Evolutionary conservation across 2,329 filamentous ascomycete species (phyloP).

Genomic region (Pyrenophora seminiperda): DNA sequence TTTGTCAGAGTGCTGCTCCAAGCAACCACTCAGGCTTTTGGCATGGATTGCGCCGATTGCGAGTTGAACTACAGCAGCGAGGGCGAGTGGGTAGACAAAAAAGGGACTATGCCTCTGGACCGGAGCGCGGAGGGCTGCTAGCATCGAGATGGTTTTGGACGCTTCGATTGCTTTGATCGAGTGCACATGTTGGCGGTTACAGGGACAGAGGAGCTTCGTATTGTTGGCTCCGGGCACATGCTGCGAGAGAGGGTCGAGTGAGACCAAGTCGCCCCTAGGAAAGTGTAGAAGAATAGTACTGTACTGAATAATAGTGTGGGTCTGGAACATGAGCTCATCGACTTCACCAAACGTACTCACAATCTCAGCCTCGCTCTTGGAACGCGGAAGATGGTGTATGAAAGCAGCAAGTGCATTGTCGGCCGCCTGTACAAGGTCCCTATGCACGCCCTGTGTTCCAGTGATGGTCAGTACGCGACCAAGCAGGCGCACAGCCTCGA

Average conservation of each 20-base stretch:
- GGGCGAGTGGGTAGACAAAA: slow-evolving; percentile 28
- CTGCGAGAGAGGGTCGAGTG: slow-evolving; percentile 10
- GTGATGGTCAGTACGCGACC: slow-evolving; percentile 68
- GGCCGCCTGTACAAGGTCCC: slow-evolving; percentile 56
- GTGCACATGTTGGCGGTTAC: slow-evolving; percentile 51
- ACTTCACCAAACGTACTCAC: slow-evolving; percentile 69
- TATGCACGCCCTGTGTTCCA: slow-evolving; percentile 26
- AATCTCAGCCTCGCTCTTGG: slow-evolving; percentile 65
- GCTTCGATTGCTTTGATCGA: slow-evolving; percentile 78
- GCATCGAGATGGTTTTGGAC: slow-evolving; percentile 73
- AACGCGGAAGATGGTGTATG: slow-evolving; percentile 73
- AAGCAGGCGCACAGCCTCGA: slow-evolving; percentile 76
- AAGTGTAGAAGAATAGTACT: slow-evolving; percentile 26
- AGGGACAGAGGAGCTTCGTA: slow-evolving; percentile 21
- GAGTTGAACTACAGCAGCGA: slow-evolving; percentile 44
- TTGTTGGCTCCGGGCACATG: slow-evolving; percentile 18
- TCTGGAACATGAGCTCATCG: slow-evolving; percentile 89
- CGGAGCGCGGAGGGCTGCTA: slow-evolving; percentile 66
- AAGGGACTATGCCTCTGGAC: slow-evolving; percentile 66
- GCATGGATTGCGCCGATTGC: slow-evolving; percentile 65
- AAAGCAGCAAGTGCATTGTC: slow-evolving; percentile 70
- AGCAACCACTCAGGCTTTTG: slow-evolving; percentile 6
- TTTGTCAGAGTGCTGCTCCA: slow-evolving; percentile 24
- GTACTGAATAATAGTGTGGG: slow-evolving; percentile 69
- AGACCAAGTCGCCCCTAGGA: slow-evolving; percentile 19